phyloP scores from a whole-genome alignment of 2,329 filamentous ascomycete species.

The Fusarium newnesense region DNA sequence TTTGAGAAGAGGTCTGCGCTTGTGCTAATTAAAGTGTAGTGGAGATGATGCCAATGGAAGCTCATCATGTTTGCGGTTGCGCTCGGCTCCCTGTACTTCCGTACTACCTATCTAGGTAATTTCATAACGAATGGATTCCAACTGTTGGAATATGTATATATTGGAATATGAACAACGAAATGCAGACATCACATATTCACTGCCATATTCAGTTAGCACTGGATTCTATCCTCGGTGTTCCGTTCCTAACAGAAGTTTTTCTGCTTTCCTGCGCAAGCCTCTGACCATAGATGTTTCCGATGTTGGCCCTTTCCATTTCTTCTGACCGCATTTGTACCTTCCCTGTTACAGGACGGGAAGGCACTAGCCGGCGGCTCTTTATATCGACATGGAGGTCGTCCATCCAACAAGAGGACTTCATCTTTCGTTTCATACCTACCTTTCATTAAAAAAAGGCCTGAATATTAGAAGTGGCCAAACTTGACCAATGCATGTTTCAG shows the following conservation, averaged over 20 bases:
- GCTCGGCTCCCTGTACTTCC: conserved; percentile 28
- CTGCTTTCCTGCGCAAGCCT: background rate
- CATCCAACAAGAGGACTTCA: background rate
- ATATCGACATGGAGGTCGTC: background rate
- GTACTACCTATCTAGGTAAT: background rate
- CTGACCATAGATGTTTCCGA: background rate
- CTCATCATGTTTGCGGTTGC: conserved; percentile 15
- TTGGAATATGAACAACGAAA: background rate
- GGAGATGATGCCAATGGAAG: conserved; percentile 4
- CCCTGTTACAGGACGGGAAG: background rate
- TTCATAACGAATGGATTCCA: background rate
- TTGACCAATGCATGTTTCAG: background rate
- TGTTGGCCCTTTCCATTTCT: conserved; percentile 6
- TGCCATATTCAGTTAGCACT: background rate
- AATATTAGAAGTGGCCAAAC: background rate
- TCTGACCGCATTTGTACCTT: background rate
- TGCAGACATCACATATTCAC: background rate
- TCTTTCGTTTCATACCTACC: background rate
- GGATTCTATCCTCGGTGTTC: background rate
- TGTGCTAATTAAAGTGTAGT: conserved; percentile 25
- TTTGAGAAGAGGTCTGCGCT: conserved; percentile 8
- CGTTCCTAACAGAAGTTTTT: background rate
- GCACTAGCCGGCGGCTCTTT: background rate
- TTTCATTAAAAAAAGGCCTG: background rate
- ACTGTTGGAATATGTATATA: background rate